A percentile compares a stretch with the other conserved stretches of the same genome.
Evolutionary conservation across 257 asterid genomes (phyloP).

Genomic region (Nicotiana undulata): DNA sequence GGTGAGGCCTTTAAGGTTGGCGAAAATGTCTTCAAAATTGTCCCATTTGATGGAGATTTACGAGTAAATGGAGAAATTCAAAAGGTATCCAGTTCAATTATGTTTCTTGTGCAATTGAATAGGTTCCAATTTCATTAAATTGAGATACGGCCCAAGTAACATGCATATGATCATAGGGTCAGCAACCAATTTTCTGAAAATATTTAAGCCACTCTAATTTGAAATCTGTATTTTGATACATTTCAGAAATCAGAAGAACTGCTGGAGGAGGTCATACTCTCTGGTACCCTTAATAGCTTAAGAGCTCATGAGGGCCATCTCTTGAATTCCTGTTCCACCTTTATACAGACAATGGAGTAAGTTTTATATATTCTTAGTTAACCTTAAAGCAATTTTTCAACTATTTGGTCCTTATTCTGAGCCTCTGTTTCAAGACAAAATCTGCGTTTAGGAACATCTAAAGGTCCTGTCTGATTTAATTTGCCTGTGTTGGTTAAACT

Average conservation of each 20-base stretch:
- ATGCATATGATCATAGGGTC: background rate
- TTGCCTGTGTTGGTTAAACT: background rate
- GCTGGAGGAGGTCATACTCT: constrained; percentile 86
- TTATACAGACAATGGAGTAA: constrained; percentile 75
- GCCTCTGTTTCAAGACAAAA: background rate
- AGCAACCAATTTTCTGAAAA: background rate
- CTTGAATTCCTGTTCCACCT: constrained; percentile 66
- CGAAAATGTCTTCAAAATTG: constrained; percentile 77
- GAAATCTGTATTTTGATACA: constrained; percentile 19
- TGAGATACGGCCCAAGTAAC: background rate
- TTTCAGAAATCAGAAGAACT: constrained; percentile 86
- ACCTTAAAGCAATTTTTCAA: background rate
- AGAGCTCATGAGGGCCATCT: constrained; percentile 38
- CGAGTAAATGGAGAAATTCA: constrained; percentile 83
- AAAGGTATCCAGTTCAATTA: constrained; percentile 43
- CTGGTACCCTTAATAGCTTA: constrained; percentile 77
- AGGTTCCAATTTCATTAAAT: background rate
- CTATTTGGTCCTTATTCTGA: background rate
- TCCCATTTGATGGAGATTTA: constrained; percentile 81
- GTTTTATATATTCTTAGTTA: constrained; percentile 9
- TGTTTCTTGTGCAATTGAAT: background rate
- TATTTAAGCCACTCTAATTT: constrained; percentile 8
- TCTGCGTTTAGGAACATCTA: background rate
- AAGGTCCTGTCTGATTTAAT: background rate
- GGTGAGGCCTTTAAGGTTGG: constrained; percentile 98